phyloP scores from a whole-genome alignment of 2,329 filamentous ascomycete genomes.

The Colletotrichum sp. region DNA sequence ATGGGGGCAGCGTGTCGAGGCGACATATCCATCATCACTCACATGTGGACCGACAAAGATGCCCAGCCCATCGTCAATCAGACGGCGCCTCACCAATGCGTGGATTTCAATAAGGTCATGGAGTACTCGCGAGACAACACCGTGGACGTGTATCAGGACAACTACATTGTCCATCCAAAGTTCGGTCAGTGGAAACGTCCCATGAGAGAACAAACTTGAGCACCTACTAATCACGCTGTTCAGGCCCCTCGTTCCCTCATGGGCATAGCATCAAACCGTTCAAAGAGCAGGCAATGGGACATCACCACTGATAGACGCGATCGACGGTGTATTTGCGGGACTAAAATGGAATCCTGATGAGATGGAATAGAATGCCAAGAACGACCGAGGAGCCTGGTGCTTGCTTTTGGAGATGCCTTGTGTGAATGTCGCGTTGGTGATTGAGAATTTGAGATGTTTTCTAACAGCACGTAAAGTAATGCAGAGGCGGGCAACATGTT shows the following conservation, averaged over 20 bases:
- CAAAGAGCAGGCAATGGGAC: conserved; percentile 10
- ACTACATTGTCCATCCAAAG: conserved; percentile 19
- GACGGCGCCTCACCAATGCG: conserved; percentile 17
- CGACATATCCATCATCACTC: conserved; percentile 18
- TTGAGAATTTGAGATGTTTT: neutral
- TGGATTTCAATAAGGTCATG: conserved; percentile 9
- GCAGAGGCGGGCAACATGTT: neutral
- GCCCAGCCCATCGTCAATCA: conserved; percentile 18
- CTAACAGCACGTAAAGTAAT: neutral
- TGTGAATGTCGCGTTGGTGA: neutral
- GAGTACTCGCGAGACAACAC: conserved; percentile 4
- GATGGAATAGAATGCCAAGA: neutral
- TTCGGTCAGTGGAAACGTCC: neutral
- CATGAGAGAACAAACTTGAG: neutral
- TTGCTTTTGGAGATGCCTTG: neutral
- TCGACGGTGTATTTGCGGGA: neutral
- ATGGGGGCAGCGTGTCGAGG: conserved; percentile 19
- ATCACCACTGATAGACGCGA: neutral
- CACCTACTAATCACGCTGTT: neutral
- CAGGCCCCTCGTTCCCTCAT: conserved; percentile 15
- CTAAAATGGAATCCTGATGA: neutral
- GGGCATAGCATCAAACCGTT: conserved; percentile 19
- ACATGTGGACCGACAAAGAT: conserved; percentile 21
- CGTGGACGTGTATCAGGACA: conserved; percentile 16
- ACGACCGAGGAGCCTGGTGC: neutral